Evolutionary conservation across 1,139 yeast genomes (phyloP), one percentile per base, ranked within the genome.

Genomic region (Yamadazyma sp.): DNA sequence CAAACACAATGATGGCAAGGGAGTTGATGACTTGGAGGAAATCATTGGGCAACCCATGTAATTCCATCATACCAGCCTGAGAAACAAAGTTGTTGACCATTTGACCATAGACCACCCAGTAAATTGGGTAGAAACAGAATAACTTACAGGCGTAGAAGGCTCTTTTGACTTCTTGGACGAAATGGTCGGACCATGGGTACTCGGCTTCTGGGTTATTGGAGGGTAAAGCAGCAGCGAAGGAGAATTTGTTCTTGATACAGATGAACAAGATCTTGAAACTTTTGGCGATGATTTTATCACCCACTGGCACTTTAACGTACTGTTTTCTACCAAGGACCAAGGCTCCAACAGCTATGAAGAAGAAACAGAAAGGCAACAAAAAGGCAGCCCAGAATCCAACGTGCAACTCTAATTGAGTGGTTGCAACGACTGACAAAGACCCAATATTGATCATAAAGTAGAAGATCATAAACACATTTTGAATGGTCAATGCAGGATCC

Each of bases 51-150:
- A 81, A 68, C 8, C 79, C 79, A 56, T 80, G 84, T 40, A 72
- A 63, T 54, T 77, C 75, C 85, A 81, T 81, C 53, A 69, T 66
- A 42, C 79, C 85, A 30, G 87, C 86, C 56, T 78, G 85, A 25
- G 83, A 73, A 39, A 80, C 72, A 48, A 81, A 79, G 59, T 81
- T 81, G 62, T 76, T 78, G 42, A 74, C 54, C 83, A 81, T 80
- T 62, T 81, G 86, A 23, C 83, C 82, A 57, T 81, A 81, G 26
- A 77, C 81, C 33, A 81, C 69, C 87, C 87, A 81, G 66, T 76
- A 81, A 37, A 81, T 62, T 25, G 86, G 86, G 61, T 71, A 80
- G 61, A 75, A 77, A 24, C 72, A 54, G 55, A 81, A 81, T 40
- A 81, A 84, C 57, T 77, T 77, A 69, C 87, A 81, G 26, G 83